These are phyloP conservation scores for Lachancea mirantina DNA, from an alignment of 805 yeast genomes.

Conservation along the genomic window DNA sequence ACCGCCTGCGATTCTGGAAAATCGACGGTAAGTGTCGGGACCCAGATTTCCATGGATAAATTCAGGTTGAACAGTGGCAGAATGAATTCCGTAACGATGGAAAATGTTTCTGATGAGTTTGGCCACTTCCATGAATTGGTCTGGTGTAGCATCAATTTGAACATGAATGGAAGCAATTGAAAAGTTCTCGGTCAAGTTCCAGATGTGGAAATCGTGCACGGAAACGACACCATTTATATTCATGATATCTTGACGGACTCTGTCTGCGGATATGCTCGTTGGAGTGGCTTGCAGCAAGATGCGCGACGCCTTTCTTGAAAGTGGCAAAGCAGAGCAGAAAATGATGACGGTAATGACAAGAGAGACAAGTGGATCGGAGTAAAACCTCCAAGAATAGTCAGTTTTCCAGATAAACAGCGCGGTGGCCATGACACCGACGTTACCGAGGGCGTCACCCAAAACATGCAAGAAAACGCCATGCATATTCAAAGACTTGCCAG, in stretches of 20 bases:
- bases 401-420: conserved; percentile 94
- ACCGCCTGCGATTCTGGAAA: conserved; percentile 32
- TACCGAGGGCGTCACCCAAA: conserved; percentile 92
- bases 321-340: conserved; percentile 84
- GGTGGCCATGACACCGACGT: conserved; percentile 83
- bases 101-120: conserved; percentile 68
- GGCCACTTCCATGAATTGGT: conserved; percentile 62
- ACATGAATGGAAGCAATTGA: conserved; percentile 87
- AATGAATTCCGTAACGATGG: conserved; percentile 80
- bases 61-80: conserved; percentile 96
- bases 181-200: conserved; percentile 88
- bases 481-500: conserved; percentile 78
- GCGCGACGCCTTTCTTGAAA: conserved; percentile 78
- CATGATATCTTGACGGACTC: conserved; percentile 60
- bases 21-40: conserved; percentile 29
- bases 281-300: conserved; percentile 93
- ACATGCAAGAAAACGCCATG: conserved; percentile 95
- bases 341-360: conserved; percentile 80
- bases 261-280: conserved; percentile 66
- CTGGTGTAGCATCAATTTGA: conserved; percentile 59
- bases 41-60: conserved; percentile 40
- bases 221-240: conserved; percentile 68
- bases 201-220: conserved; percentile 91
- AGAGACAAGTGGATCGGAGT: conserved; percentile 81
- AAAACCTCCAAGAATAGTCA: conserved; percentile 78